Conservation (phyloP, 768 basidiomycete genomes). For the Tulasnella sp. region DNA sequence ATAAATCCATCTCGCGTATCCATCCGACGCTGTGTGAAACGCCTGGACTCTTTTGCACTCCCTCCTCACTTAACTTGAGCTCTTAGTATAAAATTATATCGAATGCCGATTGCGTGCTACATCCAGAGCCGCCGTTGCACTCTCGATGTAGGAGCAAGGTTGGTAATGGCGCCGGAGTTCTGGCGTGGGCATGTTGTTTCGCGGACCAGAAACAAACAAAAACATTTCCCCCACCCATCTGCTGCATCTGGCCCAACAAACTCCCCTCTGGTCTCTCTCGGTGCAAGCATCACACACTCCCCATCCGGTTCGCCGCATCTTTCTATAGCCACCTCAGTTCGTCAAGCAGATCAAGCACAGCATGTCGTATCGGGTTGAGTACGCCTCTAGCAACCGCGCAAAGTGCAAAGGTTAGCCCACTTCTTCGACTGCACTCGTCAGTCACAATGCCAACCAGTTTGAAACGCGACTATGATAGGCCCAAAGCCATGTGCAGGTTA, state of each 20-base stretch:
- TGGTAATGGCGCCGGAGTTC: neutral
- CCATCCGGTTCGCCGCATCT: neutral
- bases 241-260: neutral
- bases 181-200: neutral
- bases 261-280: neutral
- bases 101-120: no score
- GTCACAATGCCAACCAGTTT: neutral
- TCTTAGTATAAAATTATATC: no score
- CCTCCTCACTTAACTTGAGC: no score
- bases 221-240: neutral
- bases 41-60: no score
- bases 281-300: no score
- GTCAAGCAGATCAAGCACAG: neutral
- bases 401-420: slow-evolving; percentile 28
- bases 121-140: no score
- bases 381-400: slow-evolving; percentile 4
- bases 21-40: no score
- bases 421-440: neutral
- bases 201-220: neutral
- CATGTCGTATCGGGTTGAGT: slow-evolving; percentile 22
- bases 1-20: no score
- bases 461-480: neutral
- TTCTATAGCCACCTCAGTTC: neutral
- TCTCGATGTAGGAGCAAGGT: no score
- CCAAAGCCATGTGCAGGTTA: slow-evolving; percentile 2